Evolutionary conservation across 176 grass and related monocot species (phyloP).

Genomic region (Rhynchospora tenuis): DNA sequence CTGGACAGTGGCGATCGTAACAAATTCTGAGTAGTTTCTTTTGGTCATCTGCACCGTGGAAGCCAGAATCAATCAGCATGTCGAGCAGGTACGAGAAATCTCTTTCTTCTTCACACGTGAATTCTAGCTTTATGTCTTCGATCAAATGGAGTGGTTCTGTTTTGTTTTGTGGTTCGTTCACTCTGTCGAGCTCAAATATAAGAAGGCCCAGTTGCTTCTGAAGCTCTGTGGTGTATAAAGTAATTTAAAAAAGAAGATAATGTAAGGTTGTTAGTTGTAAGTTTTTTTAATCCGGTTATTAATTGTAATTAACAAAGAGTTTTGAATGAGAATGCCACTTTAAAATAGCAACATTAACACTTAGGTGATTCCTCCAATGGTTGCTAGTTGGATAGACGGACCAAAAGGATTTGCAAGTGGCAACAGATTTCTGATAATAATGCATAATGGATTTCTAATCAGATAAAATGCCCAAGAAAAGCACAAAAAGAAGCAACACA

Average conservation of each 20-base stretch:
- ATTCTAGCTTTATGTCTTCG: conserved; percentile 49
- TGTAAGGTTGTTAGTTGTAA: neutral
- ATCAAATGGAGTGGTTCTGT: conserved; percentile 32
- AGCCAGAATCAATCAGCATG: conserved; percentile 64
- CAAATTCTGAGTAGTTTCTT: conserved; percentile 46
- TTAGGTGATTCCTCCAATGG: neutral
- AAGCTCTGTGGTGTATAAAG: conserved; percentile 33
- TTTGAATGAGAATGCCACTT: neutral
- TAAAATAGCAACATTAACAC: neutral
- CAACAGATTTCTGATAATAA: neutral
- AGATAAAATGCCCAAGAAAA: neutral
- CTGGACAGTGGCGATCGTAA: conserved; percentile 43
- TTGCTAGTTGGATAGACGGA: neutral
- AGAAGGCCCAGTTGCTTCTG: conserved; percentile 23
- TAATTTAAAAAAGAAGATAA: conserved; percentile 16
- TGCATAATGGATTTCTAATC: neutral
- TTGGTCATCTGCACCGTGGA: conserved; percentile 37
- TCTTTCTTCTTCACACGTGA: conserved; percentile 75
- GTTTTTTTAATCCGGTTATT: neutral
- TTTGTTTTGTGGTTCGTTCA: neutral
- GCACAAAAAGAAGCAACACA: neutral
- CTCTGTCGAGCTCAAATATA: conserved; percentile 16
- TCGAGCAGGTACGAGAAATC: conserved; percentile 81
- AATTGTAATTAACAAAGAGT: neutral
- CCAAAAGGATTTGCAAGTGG: neutral